A percentile compares a stretch with the other conserved stretches of the same genome.
These are phyloP conservation scores for Closterium sp. DNA, from an alignment of 139 green algal genomes.

Conservation along the genomic window DNA sequence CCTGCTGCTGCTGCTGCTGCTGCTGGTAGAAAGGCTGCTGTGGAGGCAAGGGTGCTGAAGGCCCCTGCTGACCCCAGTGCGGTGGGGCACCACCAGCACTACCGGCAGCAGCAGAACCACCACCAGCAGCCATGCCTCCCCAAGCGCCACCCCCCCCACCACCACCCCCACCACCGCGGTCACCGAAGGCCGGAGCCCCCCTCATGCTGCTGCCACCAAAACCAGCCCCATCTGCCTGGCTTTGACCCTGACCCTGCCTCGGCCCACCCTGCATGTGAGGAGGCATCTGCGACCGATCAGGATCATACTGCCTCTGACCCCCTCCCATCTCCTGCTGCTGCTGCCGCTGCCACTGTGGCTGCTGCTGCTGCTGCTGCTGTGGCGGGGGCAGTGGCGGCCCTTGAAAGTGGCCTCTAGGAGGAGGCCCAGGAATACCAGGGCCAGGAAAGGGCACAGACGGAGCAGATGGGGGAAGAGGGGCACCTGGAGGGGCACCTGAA, in stretches of 20 bases:
- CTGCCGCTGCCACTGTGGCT: too few species aligned
- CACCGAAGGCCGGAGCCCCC: too few species aligned
- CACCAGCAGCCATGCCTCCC: background rate
- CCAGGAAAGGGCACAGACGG: too few species aligned
- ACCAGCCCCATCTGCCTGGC: background rate
- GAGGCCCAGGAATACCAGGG: background rate
- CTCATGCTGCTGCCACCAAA: background rate
- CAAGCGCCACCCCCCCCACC: too few species aligned
- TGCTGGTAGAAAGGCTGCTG: background rate
- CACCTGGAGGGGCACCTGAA: background rate
- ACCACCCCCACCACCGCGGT: background rate
- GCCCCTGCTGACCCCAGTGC: background rate
- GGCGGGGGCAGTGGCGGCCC: background rate
- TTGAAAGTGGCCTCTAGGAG: background rate
- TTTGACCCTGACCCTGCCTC: background rate
- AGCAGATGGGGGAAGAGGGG: background rate
- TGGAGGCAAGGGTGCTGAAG: background rate
- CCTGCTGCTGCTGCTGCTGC: too few species aligned
- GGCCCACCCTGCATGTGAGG: too few species aligned
- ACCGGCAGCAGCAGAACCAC: background rate
- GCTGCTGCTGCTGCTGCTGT: background rate
- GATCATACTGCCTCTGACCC: too few species aligned
- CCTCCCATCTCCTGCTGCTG: too few species aligned
- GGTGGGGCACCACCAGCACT: background rate
- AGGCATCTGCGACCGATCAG: too few species aligned